Percentiles rank a stretch among this genome's conserved stretches.
Conservation (phyloP, 257 asterid genomes). For the Ligustrum vulgare region DNA sequence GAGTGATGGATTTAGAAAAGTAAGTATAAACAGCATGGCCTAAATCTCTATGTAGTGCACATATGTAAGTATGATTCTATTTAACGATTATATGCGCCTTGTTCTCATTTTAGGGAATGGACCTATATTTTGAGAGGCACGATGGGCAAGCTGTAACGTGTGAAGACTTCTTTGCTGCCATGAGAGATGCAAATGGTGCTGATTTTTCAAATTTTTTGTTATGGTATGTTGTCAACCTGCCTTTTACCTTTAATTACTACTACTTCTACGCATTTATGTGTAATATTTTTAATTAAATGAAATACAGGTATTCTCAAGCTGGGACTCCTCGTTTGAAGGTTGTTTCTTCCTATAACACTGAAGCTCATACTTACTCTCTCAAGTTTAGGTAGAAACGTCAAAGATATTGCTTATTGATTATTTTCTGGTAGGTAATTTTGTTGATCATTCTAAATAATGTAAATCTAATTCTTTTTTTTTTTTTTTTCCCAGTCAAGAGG, state of each 20-base stretch:
- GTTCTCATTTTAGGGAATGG: slow-evolving; percentile 67
- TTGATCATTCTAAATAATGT: slow-evolving; percentile 14
- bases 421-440: not conserved
- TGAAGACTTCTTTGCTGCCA: slow-evolving; percentile 87
- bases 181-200: slow-evolving; percentile 94
- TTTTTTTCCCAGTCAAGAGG: slow-evolving; percentile 73
- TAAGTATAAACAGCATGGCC: slow-evolving; percentile 22
- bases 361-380: slow-evolving; percentile 64
- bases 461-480: slow-evolving; percentile 17
- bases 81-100: too few relatives aligned
- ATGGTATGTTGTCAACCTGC: slow-evolving; percentile 50
- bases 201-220: slow-evolving; percentile 80
- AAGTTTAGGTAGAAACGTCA: slow-evolving; percentile 65
- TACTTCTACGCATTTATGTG: too few relatives aligned
- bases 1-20: slow-evolving; percentile 77
- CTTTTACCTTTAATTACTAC: slow-evolving; percentile 14
- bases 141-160: slow-evolving; percentile 91
- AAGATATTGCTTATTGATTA: slow-evolving; percentile 1
- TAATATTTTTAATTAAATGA: slow-evolving; percentile 13
- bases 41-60: not conserved
- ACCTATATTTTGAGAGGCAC: slow-evolving; percentile 73
- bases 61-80: not conserved
- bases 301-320: slow-evolving; percentile 97
- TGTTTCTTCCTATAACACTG: slow-evolving; percentile 53
- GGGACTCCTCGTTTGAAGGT: slow-evolving; percentile 89